Conservation (phyloP, 202 grass and related monocot genomes). For the Cymbopogon flexuosus region DNA sequence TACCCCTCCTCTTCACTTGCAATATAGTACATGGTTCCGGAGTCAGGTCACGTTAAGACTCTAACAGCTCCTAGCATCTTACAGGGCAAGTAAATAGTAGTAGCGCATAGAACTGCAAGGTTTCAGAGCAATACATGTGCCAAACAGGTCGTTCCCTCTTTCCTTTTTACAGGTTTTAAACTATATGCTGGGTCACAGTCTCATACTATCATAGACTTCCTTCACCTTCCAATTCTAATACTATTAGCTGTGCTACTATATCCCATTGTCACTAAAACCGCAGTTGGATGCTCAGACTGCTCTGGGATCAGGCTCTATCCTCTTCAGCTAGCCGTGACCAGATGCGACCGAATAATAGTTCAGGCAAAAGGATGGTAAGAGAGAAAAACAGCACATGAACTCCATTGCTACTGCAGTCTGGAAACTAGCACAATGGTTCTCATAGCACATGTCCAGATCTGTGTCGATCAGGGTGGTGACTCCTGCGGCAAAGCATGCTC, state of each 20-base stretch:
- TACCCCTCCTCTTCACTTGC: not conserved
- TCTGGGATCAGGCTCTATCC: conserved; percentile 22
- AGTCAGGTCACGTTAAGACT: conserved; percentile 8
- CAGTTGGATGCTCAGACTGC: conserved; percentile 19
- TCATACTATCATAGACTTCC: not conserved
- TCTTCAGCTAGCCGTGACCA: conserved; percentile 22
- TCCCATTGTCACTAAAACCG: conserved; percentile 27
- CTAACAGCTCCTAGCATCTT: conserved; percentile 5
- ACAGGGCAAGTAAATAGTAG: not conserved
- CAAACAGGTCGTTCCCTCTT: conserved; percentile 39
- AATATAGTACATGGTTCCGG: not conserved
- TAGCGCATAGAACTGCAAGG: conserved; percentile 26
- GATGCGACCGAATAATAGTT: conserved; percentile 71
- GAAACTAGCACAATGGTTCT: conserved; percentile 75
- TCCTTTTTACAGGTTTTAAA: conserved; percentile 42
- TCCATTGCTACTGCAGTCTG: conserved; percentile 71
- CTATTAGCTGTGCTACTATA: conserved; percentile 21
- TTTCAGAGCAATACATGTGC: conserved; percentile 4
- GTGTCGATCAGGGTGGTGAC: conserved; percentile 77
- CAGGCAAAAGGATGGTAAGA: conserved; percentile 57
- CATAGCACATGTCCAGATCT: conserved; percentile 62
- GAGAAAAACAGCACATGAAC: conserved; percentile 82
- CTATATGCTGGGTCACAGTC: not conserved
- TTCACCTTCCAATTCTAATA: conserved; percentile 32
- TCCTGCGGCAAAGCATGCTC: conserved; percentile 68